Conservation (phyloP, 73 alveolate genomes). For the Paramecium sonneborni region DNA sequence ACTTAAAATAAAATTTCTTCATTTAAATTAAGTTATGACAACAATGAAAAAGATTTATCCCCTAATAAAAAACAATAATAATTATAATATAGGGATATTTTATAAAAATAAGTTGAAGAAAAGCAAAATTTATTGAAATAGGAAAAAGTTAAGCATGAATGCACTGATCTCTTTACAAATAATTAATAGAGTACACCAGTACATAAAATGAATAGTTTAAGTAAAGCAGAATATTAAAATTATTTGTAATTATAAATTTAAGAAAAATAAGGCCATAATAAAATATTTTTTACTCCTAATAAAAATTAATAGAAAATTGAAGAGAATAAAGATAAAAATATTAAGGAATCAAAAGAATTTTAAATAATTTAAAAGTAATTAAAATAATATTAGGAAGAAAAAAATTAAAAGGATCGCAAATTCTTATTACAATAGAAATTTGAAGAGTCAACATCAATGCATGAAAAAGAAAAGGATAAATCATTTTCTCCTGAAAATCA, state of each 20-base stretch:
- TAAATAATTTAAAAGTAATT: neutral
- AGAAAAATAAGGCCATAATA: neutral
- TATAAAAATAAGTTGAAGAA: conserved; percentile 7
- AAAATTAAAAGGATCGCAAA: neutral
- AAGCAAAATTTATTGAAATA: neutral
- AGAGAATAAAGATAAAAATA: neutral
- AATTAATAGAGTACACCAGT: neutral
- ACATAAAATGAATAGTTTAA: neutral
- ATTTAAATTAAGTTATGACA: neutral
- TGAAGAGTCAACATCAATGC: neutral
- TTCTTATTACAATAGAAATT: neutral
- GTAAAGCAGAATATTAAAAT: neutral
- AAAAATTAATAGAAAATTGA: neutral
- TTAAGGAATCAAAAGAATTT: neutral
- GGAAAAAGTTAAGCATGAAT: neutral
- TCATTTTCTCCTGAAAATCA: neutral
- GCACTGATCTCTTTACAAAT: neutral
- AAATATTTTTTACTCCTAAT: neutral
- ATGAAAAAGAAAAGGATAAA: neutral
- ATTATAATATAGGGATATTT: neutral
- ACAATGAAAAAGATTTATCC: neutral
- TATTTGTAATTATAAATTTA: neutral
- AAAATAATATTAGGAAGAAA: conserved; percentile 17
- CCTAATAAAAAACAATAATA: neutral
- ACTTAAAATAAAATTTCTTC: neutral